Evolutionary conservation across 768 basidiomycete species (phyloP), one percentile per base, ranked within the genome.

Genomic region (Leccinellum rugosiceps): DNA sequence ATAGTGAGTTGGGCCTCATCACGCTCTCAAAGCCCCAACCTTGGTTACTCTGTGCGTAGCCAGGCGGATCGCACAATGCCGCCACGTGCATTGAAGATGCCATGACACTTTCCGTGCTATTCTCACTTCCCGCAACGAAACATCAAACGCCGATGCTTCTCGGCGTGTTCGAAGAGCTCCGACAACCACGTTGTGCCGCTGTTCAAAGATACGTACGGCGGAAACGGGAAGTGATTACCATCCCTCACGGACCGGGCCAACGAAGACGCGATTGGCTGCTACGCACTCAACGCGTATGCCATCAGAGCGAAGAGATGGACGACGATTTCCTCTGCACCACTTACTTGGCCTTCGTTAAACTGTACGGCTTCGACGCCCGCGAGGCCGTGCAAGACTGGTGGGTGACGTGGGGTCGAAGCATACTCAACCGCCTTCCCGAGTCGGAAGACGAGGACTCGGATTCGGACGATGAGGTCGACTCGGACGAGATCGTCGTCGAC

Each of bases 341-440:
- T 32, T 85, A 83, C 75, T 77, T 78, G 55, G 76, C 76, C 28
- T 79, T 83, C 58, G 67, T 84, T 55, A 74, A 75, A 31, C 60
- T 84, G 56, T 80, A 77, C 52, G 68, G 72, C 10, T 80, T 82
- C 63, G 76, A 82, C 58, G 76, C 82, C 5, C 73, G 70, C 21
- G 83, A 86, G 57, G 75, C 73, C 45, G 83, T 80, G 23, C 81
- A 83, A 54, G 82, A 84, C 66, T 86, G 83, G 83, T 86, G 83
- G 83, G 78, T 78, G 3, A 80, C 76, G 44, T 82, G 78, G 80
- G 82, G 82, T 2, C 59, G 47, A 6, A 57, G 57, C 17, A 52
- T 62, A 54, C 50, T 46, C 15, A 23, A 19, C 35, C 54, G 45
- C 9, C 54, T 54, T 11, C 50, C 57, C 13, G 8, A 9, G 15